Evolutionary conservation across 208 protist genomes (phyloP).

Genomic region (Acanthamoeba lenticulata): DNA sequence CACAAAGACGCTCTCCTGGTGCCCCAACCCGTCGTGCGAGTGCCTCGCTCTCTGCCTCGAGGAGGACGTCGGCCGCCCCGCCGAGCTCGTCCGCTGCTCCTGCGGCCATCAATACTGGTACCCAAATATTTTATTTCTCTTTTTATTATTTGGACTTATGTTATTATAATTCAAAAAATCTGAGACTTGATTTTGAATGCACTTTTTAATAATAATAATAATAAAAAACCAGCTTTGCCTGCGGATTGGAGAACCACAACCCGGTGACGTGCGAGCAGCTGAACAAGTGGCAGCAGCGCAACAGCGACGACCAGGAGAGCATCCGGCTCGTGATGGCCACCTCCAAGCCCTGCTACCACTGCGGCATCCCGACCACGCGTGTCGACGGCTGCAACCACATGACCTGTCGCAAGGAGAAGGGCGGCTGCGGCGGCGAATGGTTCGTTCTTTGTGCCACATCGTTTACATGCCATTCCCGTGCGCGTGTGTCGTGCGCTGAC

Average conservation of each 20-base stretch:
- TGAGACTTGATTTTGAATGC: not conserved
- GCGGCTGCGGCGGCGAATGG: slow-evolving; percentile 79
- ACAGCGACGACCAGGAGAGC: slow-evolving; percentile 78
- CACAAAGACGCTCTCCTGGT: slow-evolving; percentile 74
- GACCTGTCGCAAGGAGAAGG: slow-evolving; percentile 75
- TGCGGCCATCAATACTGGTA: slow-evolving; percentile 79
- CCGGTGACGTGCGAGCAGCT: slow-evolving; percentile 79
- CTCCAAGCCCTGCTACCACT: slow-evolving; percentile 79
- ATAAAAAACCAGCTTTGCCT: slow-evolving; percentile 66
- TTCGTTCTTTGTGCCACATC: too few relatives aligned
- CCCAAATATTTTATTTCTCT: not conserved
- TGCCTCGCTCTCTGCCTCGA: slow-evolving; percentile 71
- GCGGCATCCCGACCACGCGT: slow-evolving; percentile 77
- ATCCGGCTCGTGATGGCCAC: slow-evolving; percentile 77
- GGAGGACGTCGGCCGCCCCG: slow-evolving; percentile 60
- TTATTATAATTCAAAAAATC: not conserved
- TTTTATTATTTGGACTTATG: not conserved
- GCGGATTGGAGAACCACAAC: slow-evolving; percentile 78
- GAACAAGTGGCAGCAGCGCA: slow-evolving; percentile 77
- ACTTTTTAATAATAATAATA: not conserved
- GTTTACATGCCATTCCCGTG: not conserved
- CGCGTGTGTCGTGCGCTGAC: not conserved
- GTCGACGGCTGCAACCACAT: slow-evolving; percentile 83
- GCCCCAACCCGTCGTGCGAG: slow-evolving; percentile 73
- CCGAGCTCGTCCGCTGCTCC: slow-evolving; percentile 74